phyloP scores from a whole-genome alignment of 2,329 filamentous ascomycete genomes.

The Leptographium wingfieldii region DNA sequence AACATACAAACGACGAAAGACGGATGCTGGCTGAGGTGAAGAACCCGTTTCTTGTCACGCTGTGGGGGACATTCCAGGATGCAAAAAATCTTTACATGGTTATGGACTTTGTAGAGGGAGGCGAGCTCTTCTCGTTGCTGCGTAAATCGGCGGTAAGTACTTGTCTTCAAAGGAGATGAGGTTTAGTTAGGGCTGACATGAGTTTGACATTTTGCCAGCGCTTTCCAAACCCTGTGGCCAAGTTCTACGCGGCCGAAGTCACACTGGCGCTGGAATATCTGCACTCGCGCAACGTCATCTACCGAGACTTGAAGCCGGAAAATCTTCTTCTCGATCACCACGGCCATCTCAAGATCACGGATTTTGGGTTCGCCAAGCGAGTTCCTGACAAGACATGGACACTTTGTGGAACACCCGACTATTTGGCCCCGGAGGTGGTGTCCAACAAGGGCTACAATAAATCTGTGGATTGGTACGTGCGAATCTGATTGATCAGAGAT shows the following conservation, averaged over 20 bases:
- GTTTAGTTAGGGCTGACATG: neutral
- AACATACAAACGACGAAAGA: conserved; percentile 97
- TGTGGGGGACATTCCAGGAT: conserved; percentile 98
- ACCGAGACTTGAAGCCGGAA: conserved; percentile 92
- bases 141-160: conserved; percentile 73
- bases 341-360: conserved; percentile 91
- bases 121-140: conserved; percentile 89
- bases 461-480: conserved; percentile 78
- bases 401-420: conserved; percentile 92
- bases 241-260: conserved; percentile 97
- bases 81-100: conserved; percentile 97
- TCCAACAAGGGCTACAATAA: conserved; percentile 99
- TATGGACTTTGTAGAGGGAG: conserved; percentile 99
- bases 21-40: conserved; percentile 94
- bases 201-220: conserved; percentile 43
- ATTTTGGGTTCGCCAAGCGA: conserved; percentile 97
- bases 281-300: conserved; percentile 91
- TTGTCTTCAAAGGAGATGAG: neutral
- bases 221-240: conserved; percentile 96
- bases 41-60: conserved; percentile 91
- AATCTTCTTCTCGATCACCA: conserved; percentile 86
- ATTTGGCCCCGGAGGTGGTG: conserved; percentile 95
- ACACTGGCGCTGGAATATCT: conserved; percentile 92
- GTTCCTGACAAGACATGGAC: conserved; percentile 99
- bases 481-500: neutral